Percentiles rank a stretch among this genome's conserved stretches.
phyloP scores from a whole-genome alignment of 2,329 filamentous ascomycete genomes.

The Verticillium isaacii region DNA sequence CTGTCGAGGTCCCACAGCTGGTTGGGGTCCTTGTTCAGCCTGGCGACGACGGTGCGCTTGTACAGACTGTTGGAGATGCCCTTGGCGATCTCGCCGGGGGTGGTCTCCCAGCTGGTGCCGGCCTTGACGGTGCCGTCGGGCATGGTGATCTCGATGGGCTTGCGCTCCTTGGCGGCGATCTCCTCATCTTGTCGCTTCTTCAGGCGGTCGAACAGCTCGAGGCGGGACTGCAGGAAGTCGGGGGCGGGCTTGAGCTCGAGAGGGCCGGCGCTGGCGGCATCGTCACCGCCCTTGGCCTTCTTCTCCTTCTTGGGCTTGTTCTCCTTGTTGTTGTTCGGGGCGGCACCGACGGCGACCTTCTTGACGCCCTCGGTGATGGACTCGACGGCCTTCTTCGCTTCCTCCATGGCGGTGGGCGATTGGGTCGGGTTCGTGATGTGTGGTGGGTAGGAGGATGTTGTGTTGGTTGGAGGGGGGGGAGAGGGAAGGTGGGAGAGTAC shows the following conservation, averaged over 20 bases:
- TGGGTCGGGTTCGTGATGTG: not conserved
- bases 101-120: conserved; percentile 88
- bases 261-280: conserved; percentile 31
- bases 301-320: conserved; percentile 51
- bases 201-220: conserved; percentile 82
- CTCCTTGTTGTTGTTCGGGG: conserved; percentile 38
- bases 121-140: conserved; percentile 65
- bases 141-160: conserved; percentile 70
- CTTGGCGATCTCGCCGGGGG: conserved; percentile 72
- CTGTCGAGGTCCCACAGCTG: conserved; percentile 89
- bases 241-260: conserved; percentile 54
- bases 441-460: conserved; percentile 1
- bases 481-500: not conserved
- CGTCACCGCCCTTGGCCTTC: conserved; percentile 30
- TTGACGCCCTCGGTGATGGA: conserved; percentile 28
- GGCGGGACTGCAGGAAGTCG: conserved; percentile 76
- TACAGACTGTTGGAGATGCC: conserved; percentile 79
- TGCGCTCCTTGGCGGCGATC: conserved; percentile 63
- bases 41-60: conserved; percentile 82
- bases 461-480: not conserved
- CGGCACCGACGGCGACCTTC: conserved; percentile 51
- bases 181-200: conserved; percentile 82
- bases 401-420: conserved; percentile 34
- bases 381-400: conserved; percentile 41
- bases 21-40: conserved; percentile 59